phyloP scores from a whole-genome alignment of 2,329 filamentous ascomycete species.

The Graphiopsis chlorocephala region DNA sequence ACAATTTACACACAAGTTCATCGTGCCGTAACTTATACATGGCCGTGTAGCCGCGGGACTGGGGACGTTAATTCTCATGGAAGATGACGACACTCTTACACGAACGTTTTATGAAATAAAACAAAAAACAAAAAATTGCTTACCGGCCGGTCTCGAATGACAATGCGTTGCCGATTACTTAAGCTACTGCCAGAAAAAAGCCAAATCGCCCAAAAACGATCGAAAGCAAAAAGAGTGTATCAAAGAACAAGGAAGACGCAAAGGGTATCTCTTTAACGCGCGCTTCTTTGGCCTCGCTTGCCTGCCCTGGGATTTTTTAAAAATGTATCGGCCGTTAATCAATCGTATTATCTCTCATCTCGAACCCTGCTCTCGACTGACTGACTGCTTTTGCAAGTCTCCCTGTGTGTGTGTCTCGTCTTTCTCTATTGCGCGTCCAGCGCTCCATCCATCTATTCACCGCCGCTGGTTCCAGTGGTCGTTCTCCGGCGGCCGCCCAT shows the following conservation, averaged over 20 bases:
- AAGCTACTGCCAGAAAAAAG: not conserved
- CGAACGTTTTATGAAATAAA: too few relatives aligned
- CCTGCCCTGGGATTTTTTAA: not conserved
- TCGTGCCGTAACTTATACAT: too few relatives aligned
- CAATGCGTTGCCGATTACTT: too few relatives aligned
- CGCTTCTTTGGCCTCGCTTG: not conserved
- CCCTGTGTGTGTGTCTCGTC: not conserved
- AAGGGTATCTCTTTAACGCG: not conserved
- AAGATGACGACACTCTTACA: too few relatives aligned
- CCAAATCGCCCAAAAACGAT: not conserved
- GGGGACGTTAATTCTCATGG: too few relatives aligned
- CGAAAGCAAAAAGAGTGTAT: not conserved
- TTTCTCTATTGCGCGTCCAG: not conserved
- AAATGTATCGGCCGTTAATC: slow-evolving; percentile 5
- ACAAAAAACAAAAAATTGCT: too few relatives aligned
- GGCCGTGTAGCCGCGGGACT: too few relatives aligned
- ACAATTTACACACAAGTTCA: too few relatives aligned
- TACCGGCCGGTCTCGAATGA: too few relatives aligned
- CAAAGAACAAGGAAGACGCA: not conserved
- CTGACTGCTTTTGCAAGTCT: not conserved
- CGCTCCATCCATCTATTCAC: not conserved
- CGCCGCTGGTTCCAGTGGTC: slow-evolving; percentile 14
- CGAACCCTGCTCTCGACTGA: not conserved
- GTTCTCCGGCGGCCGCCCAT: slow-evolving; percentile 3
- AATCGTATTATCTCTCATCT: not conserved